Percentiles rank a stretch among this genome's conserved stretches.
Evolutionary conservation across 2,329 filamentous ascomycete species (phyloP).

Genomic region (Ophiostoma himal-ulmi): DNA sequence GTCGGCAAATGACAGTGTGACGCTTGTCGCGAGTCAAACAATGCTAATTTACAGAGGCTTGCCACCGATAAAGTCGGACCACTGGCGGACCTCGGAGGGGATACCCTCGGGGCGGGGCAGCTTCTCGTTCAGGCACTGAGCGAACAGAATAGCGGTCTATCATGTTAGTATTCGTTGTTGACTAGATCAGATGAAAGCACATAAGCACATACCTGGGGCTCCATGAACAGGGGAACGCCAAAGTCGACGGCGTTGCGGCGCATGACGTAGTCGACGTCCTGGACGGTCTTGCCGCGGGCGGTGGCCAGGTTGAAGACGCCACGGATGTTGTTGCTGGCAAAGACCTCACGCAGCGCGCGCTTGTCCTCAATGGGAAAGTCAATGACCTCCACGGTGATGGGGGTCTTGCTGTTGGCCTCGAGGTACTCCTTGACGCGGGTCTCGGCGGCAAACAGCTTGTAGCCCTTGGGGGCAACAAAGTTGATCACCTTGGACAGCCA

Average conservation of each 20-base stretch:
- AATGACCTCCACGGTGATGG: constrained; percentile 75
- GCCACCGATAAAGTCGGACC: constrained; percentile 91
- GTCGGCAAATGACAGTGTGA: no score
- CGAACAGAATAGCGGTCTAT: constrained; percentile 91
- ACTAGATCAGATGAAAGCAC: neutral
- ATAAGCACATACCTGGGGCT: constrained; percentile 67
- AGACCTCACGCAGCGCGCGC: constrained; percentile 86
- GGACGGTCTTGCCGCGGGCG: constrained; percentile 71
- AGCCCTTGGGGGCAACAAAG: constrained; percentile 80
- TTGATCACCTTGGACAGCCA: constrained; percentile 72
- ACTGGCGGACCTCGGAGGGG: constrained; percentile 82
- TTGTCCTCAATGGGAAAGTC: constrained; percentile 97
- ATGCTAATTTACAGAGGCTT: constrained; percentile 60
- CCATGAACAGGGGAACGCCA: constrained; percentile 95
- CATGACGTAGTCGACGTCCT: constrained; percentile 98
- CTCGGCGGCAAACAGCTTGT: constrained; percentile 88
- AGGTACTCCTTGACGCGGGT: constrained; percentile 75
- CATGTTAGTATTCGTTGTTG: constrained; percentile 1
- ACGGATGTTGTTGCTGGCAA: constrained; percentile 92
- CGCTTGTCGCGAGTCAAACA: neutral
- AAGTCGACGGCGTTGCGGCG: constrained; percentile 97
- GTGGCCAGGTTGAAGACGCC: constrained; percentile 93
- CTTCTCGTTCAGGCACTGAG: constrained; percentile 96
- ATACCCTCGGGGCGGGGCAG: constrained; percentile 83
- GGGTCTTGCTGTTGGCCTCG: constrained; percentile 59